A percentile compares a stretch with the other conserved stretches of the same genome.
phyloP scores from a whole-genome alignment of 2,329 filamentous ascomycete genomes.

The Hypomyces rosellus region DNA sequence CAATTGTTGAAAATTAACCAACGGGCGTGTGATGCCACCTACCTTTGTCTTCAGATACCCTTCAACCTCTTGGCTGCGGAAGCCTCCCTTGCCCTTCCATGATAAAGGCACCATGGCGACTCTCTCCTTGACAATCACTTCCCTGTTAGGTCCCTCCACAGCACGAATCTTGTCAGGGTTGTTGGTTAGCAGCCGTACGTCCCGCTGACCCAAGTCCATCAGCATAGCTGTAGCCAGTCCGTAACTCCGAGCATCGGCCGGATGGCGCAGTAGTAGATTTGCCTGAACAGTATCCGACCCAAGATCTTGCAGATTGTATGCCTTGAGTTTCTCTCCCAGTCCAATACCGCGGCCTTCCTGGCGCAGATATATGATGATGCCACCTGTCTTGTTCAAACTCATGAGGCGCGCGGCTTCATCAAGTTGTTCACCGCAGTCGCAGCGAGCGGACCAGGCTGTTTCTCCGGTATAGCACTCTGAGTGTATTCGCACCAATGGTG shows the following conservation, averaged over 20 bases:
- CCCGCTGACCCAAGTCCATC: constrained; percentile 70
- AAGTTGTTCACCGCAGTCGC: constrained; percentile 95
- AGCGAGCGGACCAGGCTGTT: constrained; percentile 95
- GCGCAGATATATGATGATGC: constrained; percentile 90
- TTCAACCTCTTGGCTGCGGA: constrained; percentile 82
- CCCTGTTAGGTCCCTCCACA: constrained; percentile 83
- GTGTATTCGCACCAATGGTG: constrained; percentile 85
- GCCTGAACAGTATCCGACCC: constrained; percentile 98
- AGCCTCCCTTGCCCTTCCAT: constrained; percentile 81
- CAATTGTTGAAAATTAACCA: neutral
- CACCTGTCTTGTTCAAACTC: constrained; percentile 65
- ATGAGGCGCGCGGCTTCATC: constrained; percentile 94
- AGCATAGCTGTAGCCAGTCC: constrained; percentile 95
- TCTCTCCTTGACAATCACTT: constrained; percentile 80
- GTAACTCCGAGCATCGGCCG: constrained; percentile 90
- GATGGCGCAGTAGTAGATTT: constrained; percentile 83
- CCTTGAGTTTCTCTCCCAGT: constrained; percentile 90
- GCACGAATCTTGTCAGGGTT: constrained; percentile 96
- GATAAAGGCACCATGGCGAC: constrained; percentile 94
- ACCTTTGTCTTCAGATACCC: constrained; percentile 95
- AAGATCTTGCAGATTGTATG: constrained; percentile 94
- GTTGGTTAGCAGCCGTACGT: constrained; percentile 83
- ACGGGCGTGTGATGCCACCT: constrained; percentile 23
- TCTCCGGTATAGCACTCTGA: constrained; percentile 98
- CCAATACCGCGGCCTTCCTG: constrained; percentile 96